Evolutionary conservation across 768 basidiomycete genomes (phyloP), one percentile per base, ranked within the genome.

Genomic region (Leccinum arenicola): DNA sequence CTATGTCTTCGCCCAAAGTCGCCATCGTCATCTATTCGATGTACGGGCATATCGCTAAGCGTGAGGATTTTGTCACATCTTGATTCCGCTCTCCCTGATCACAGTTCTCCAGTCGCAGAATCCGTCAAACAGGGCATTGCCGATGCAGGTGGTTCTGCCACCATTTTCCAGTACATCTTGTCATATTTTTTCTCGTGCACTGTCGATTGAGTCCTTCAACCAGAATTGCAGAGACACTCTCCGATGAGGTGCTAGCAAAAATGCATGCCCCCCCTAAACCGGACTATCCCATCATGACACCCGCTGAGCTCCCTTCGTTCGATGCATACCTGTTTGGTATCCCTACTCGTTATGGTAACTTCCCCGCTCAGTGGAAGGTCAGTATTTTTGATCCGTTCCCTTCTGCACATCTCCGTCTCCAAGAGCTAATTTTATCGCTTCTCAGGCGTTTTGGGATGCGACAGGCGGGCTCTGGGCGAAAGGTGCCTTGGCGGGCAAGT

Each of bases 331-430:
- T 95, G 62, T 78, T 92, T 54, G 93, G 91, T 60, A 77, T 92
- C 58, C 87, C 88, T 54, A 89, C 89, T 27, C 87, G 93, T 66
- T 95, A 83, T 74, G 93, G 93, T 45, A 85, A 82, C 67, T 86
- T 91, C 73, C 84, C 92, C 25, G 88, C 78, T 2, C 93, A 95
- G 65, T 88, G 84, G 84, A 89, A 88, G 82, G 87, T 84, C 54
- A 2, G 76, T 63, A 43, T 31, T 15, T 8, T 53, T 61, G 53
- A 59, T 66, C 12, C 52, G 50, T 48, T n/a, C 33, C 36, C 6
- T 15, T 6, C 11, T 53, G 10, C 21, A 15, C 2, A 2, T 27
- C n/a, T 19, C 25, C 21, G n/a, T 15, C 5, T 35, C 29, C 14
- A 27, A 50, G 29, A 29, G 31, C 53, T 69, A 58, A 63, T 47